These are phyloP conservation scores for Hemileia vastatrix DNA, from an alignment of 1,284 basidiomycete species.

Conservation along the genomic window DNA sequence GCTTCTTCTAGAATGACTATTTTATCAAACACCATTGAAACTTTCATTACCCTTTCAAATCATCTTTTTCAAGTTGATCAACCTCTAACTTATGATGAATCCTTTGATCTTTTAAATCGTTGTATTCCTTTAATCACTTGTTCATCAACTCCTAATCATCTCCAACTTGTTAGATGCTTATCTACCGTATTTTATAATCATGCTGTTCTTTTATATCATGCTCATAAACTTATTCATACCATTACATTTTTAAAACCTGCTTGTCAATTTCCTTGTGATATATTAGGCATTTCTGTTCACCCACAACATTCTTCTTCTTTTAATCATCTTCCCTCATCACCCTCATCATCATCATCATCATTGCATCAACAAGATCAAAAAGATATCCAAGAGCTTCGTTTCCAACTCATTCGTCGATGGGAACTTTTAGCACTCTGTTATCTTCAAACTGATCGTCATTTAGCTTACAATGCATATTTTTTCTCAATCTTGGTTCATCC, in stretches of 20 bases:
- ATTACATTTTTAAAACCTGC: constrained; percentile 14
- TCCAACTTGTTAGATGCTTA: constrained; percentile 19
- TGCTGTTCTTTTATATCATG: constrained; percentile 20
- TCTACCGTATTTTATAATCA: constrained; percentile 19
- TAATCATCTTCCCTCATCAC: no score
- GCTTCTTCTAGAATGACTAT: no score
- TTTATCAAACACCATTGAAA: constrained; percentile 14
- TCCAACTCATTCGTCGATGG: constrained; percentile 16
- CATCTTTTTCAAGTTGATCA: constrained; percentile 6
- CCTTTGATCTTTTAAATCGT: constrained; percentile 6
- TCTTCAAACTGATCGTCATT: constrained; percentile 7
- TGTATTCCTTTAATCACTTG: constrained; percentile 9
- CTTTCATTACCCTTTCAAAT: constrained; percentile 13
- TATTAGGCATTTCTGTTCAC: constrained; percentile 6
- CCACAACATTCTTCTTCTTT: neutral
- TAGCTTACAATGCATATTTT: constrained; percentile 9
- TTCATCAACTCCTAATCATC: constrained; percentile 9
- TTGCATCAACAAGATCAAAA: no score
- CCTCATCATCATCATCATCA: no score
- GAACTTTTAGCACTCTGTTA: constrained; percentile 22
- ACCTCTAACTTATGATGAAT: constrained; percentile 6
- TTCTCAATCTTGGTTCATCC: constrained; percentile 7
- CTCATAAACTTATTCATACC: constrained; percentile 11
- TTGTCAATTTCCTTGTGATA: constrained; percentile 11
- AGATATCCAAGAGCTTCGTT: constrained; percentile 7